Evolutionary conservation across 2,329 filamentous ascomycete species (phyloP).

Genomic region (Rhinocladiella mackenziei): DNA sequence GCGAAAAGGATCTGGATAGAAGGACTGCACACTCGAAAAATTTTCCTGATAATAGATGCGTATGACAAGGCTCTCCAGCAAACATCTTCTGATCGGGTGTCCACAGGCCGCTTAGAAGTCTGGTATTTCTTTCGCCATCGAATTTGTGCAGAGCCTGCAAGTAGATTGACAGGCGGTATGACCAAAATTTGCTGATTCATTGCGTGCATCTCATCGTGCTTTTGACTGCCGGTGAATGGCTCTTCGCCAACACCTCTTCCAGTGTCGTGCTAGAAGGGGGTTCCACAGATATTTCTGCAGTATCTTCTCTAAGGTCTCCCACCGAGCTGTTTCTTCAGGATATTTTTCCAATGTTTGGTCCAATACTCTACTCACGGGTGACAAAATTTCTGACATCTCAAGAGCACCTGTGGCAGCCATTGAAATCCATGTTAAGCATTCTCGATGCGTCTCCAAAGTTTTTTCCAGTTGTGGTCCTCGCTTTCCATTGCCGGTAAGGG

Average conservation of each 20-base stretch:
- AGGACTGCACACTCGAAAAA: no score
- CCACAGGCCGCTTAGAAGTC: no score
- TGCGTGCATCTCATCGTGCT: background rate
- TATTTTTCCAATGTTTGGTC: slow-evolving; percentile 17
- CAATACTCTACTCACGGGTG: slow-evolving; percentile 11
- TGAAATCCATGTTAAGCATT: slow-evolving; percentile 22
- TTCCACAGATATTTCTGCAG: slow-evolving; percentile 20
- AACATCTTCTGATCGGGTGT: no score
- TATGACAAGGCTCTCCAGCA: no score
- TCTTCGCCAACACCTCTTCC: slow-evolving; percentile 16
- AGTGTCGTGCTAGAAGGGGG: slow-evolving; percentile 11
- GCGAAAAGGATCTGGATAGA: no score
- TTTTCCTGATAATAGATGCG: no score
- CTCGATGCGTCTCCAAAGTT: slow-evolving; percentile 5
- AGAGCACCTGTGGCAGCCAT: slow-evolving; percentile 13
- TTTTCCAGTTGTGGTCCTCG: slow-evolving; percentile 5
- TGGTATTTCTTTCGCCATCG: no score
- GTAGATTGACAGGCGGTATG: no score
- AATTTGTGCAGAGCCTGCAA: no score
- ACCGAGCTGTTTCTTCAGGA: slow-evolving; percentile 12
- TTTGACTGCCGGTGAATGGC: slow-evolving; percentile 10
- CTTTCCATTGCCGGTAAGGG: slow-evolving; percentile 10
- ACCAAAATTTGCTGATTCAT: no score
- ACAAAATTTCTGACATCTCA: slow-evolving; percentile 10
- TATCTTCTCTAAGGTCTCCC: slow-evolving; percentile 15